Evolutionary conservation across 345 rosid species (phyloP), one percentile per base, ranked within the genome.

Genomic region (Eucalyptus decipiens): DNA sequence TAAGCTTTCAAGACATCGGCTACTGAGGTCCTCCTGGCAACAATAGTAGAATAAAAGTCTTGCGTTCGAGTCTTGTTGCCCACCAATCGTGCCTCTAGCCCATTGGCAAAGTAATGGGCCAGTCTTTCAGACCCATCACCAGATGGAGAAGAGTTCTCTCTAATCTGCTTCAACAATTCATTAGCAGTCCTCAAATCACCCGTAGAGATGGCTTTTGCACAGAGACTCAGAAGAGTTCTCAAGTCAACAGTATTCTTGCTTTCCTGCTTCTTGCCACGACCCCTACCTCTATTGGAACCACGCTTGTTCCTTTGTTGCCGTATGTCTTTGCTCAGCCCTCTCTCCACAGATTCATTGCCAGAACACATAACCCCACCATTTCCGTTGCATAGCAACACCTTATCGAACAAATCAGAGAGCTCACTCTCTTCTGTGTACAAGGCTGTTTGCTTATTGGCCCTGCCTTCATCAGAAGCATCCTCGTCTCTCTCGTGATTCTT

Each of bases 71-170:
- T 56, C 13, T 94, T 95, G 28, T 90, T 90, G 21, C 96, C 96
- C 50, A 90, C 93, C 88, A 97, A 81, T 45, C 99, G 96, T 6
- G 96, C 96, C 91, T 96, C 96, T 21, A 97, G 97, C 45, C 95
- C 98, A 91, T 94, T 94, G 37, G 96, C 98, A 54, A 97, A 97
- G 94, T 89, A 95, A 94, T 96, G 93, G 80, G 99, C 97, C 88
- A 97, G 52, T 88, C 99, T 95, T 91, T 97, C 98, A 86, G 95
- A 91, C 9, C 96, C 95, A 90, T 96, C 99, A 13, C 99, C 98
- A 5, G 52, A 58, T 62, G 93, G 93, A 9, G 99, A 96, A 69
- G 95, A 91, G 85, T 95, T 95, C 89, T 95, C 92, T 94, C 95
- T 92, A 89, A 96, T 95, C 95, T 96, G 98, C 92, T 94, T 96